A percentile compares a stretch with the other conserved stretches of the same genome.
These are phyloP conservation scores for Lunularia cruciata DNA, from an alignment of 225 moss, liverwort and hornwort species.

Conservation along the genomic window DNA sequence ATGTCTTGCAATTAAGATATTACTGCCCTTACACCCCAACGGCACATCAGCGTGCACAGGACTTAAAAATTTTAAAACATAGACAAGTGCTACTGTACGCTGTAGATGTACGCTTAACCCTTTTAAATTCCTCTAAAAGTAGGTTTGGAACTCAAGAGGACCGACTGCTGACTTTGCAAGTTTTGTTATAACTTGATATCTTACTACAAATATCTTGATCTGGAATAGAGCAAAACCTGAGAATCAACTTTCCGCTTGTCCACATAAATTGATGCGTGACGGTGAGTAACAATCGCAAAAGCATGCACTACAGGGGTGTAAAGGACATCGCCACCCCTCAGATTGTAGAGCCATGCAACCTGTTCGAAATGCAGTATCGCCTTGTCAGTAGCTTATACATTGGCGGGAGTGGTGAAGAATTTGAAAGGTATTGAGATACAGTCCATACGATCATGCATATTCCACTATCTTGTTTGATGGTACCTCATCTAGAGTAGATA, in stretches of 20 bases:
- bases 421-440: not conserved
- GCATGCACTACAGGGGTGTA: slow-evolving; percentile 85
- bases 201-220: no score
- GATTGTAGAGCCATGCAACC: slow-evolving; percentile 86
- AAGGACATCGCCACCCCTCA: slow-evolving; percentile 74
- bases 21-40: not conserved
- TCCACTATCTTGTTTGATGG: no score
- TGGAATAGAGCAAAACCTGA: slow-evolving; percentile 37
- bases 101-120: no score
- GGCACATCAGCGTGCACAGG: not conserved
- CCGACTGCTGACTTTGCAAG: no score
- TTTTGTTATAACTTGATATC: no score
- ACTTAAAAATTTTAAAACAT: no score
- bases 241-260: slow-evolving; percentile 66
- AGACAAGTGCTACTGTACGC: no score
- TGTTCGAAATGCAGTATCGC: slow-evolving; percentile 15
- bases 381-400: not conserved
- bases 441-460: not conserved
- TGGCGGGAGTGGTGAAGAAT: not conserved
- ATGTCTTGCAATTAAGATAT: no score
- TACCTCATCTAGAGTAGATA: slow-evolving; percentile 78
- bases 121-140: no score
- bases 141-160: no score
- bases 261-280: slow-evolving; percentile 66
- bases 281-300: slow-evolving; percentile 64